A percentile compares a stretch with the other conserved stretches of the same genome.
phyloP scores from a whole-genome alignment of 176 grass and related monocot species.

The Triticum turgidum region DNA sequence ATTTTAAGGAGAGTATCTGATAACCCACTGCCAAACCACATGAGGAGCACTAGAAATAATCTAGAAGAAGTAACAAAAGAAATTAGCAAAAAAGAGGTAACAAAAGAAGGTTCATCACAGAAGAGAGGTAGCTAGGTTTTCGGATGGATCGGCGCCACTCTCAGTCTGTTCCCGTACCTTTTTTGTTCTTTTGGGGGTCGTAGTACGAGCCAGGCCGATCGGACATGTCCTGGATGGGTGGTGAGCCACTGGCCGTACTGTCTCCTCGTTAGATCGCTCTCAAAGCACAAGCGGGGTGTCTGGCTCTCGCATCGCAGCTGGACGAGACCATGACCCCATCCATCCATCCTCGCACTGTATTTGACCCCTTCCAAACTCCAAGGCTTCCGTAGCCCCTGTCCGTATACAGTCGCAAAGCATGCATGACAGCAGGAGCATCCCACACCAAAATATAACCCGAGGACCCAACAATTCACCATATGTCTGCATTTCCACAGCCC shows the following conservation, averaged over 20 bases:
- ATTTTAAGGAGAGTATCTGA: neutral
- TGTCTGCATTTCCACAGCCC: constrained; percentile 27
- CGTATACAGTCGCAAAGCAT: neutral
- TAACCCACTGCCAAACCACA: neutral
- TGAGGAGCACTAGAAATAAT: neutral
- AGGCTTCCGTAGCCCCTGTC: neutral
- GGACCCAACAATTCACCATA: neutral
- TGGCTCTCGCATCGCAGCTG: neutral
- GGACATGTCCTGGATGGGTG: neutral
- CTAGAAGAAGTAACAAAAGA: neutral
- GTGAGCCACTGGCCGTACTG: neutral
- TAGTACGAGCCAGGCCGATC: neutral
- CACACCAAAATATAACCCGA: neutral
- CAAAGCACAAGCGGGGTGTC: constrained; percentile 5
- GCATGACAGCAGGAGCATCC: neutral
- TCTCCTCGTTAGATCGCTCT: neutral
- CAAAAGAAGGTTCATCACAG: neutral
- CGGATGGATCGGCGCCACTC: neutral
- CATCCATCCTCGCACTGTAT: constrained; percentile 8
- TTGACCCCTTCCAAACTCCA: neutral
- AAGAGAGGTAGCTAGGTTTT: neutral
- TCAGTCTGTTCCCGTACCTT: neutral
- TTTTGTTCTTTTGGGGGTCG: neutral
- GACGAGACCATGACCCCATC: constrained; percentile 5
- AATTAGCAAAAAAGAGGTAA: no score